phyloP scores from a whole-genome alignment of 495 filamentous ascomycete genomes.

The Cryomyces antarcticus region DNA sequence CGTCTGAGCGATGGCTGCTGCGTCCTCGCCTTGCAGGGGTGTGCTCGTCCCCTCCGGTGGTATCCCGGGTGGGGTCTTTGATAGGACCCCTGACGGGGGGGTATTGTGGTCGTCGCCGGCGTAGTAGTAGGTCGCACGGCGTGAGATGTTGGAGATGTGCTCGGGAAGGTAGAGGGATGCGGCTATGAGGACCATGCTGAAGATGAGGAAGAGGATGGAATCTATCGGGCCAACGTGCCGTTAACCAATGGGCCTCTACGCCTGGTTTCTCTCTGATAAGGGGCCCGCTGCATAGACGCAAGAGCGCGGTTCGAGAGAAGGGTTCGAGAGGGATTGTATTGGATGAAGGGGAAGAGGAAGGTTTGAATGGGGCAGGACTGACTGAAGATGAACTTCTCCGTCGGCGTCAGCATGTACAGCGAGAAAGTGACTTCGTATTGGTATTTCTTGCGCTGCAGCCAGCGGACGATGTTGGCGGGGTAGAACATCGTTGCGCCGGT shows the following conservation, averaged over 20 bases:
- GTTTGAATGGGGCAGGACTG: conserved; percentile 15
- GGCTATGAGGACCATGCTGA: conserved; percentile 68
- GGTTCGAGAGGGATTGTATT: background rate
- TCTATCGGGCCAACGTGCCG: conserved; percentile 28
- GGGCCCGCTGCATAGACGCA: background rate
- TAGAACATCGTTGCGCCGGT: conserved; percentile 17
- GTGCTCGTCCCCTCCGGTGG: too few species aligned
- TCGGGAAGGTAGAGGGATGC: conserved; percentile 81
- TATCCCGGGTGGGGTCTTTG: too few species aligned
- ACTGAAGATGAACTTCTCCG: conserved; percentile 77
- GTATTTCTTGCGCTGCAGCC: conserved; percentile 61
- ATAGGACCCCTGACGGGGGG: too few species aligned
- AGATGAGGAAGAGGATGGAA: conserved; percentile 71
- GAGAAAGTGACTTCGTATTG: conserved; percentile 75
- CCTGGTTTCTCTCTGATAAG: background rate
- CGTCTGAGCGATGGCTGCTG: too few species aligned
- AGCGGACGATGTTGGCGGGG: conserved; percentile 29
- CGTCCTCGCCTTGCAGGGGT: too few species aligned
- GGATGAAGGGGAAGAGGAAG: background rate
- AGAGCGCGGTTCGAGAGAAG: background rate
- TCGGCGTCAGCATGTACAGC: conserved; percentile 70
- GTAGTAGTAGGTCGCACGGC: conserved; percentile 85
- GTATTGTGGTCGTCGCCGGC: conserved; percentile 41
- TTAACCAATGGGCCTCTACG: conserved; percentile 1
- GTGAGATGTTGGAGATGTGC: conserved; percentile 57